phyloP scores from a whole-genome alignment of 345 rosid species.

The Brassica rapa region DNA sequence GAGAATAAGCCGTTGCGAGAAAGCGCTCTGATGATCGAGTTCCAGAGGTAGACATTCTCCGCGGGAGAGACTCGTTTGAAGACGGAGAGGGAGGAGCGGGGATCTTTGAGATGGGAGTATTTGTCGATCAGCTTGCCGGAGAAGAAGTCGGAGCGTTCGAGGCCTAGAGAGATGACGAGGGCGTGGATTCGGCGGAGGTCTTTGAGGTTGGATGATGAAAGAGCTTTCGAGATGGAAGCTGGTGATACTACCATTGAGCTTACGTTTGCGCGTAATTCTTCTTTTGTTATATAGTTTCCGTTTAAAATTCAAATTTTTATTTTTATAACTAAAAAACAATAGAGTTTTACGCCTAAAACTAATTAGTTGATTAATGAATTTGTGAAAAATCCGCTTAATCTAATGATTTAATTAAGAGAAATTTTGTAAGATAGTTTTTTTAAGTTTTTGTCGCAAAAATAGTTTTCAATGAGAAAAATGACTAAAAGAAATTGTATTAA shows the following conservation, averaged over 20 bases:
- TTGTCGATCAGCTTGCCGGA: constrained; percentile 65
- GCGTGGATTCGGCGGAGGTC: constrained; percentile 56
- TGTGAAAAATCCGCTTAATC: not conserved
- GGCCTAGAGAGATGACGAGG: constrained; percentile 49
- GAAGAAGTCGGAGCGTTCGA: constrained; percentile 53
- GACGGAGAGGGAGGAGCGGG: constrained; percentile 53
- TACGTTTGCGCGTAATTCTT: not conserved
- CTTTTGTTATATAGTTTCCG: not conserved
- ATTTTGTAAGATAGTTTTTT: too few species aligned
- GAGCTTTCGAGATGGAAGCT: constrained; percentile 47
- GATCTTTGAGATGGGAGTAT: constrained; percentile 51
- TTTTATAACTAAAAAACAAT: not conserved
- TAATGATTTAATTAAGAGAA: too few species aligned
- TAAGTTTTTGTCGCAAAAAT: too few species aligned
- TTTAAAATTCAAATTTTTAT: not conserved
- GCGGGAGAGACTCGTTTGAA: constrained; percentile 49
- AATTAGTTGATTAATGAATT: not conserved
- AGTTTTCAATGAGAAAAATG: too few species aligned
- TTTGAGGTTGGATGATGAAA: constrained; percentile 41
- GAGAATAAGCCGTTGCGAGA: constrained; percentile 50
- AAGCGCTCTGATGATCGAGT: constrained; percentile 61
- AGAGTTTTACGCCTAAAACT: not conserved
- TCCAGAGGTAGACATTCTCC: constrained; percentile 58
- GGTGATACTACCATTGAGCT: constrained; percentile 22
- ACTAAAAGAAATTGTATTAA: too few species aligned